Evolutionary conservation across 108 stramenopile genomes (phyloP).

Genomic region (Aureococcus anophagefferens): DNA sequence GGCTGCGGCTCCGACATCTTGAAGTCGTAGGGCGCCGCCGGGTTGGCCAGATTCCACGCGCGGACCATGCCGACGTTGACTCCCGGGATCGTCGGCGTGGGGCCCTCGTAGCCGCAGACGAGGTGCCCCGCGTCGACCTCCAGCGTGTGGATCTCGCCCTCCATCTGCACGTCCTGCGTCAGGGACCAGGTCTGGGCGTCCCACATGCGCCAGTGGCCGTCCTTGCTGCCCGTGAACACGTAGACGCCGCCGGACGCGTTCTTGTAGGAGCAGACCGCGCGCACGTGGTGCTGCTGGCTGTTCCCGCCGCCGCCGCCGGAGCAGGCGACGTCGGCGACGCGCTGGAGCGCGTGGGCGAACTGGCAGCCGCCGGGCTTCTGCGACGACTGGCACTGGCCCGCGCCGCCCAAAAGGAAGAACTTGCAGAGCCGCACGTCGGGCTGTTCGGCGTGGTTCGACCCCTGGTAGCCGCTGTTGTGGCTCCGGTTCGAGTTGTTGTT

Average conservation of each 20-base stretch:
- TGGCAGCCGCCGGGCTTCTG: neutral
- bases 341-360: neutral
- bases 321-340: neutral
- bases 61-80: neutral
- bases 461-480: too few relatives aligned
- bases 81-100: neutral
- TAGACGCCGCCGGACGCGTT: neutral
- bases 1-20: neutral
- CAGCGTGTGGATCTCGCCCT: neutral
- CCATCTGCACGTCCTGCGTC: neutral
- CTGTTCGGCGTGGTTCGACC: too few relatives aligned
- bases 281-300: too few relatives aligned
- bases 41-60: neutral
- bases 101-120: neutral
- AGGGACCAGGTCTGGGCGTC: neutral
- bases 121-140: neutral
- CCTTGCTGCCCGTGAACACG: neutral
- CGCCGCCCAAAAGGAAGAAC: neutral
- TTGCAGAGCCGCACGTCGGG: neutral
- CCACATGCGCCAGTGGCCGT: conserved; percentile 3
- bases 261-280: too few relatives aligned
- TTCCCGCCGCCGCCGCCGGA: too few relatives aligned
- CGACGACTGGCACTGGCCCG: neutral
- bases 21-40: neutral
- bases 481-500: too few relatives aligned